phyloP scores from a whole-genome alignment of 2,329 filamentous ascomycete genomes.

The Lasiodiplodia hormozganensis region DNA sequence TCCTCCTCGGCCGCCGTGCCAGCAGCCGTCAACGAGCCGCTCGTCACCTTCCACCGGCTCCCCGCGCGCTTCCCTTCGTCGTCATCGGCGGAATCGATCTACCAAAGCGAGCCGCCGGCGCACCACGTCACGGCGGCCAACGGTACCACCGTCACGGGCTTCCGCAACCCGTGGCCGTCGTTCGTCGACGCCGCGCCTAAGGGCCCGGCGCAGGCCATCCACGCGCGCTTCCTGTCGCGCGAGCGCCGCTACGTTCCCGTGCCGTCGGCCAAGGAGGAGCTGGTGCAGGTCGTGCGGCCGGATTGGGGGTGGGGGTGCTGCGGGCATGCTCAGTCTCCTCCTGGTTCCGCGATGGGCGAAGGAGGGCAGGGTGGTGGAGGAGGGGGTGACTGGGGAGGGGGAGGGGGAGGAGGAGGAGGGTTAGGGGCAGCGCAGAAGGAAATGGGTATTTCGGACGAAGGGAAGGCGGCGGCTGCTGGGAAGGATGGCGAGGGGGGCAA shows the following conservation, averaged over 20 bases:
- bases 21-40: background rate
- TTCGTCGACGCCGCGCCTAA: constrained; percentile 35
- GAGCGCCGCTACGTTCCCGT: constrained; percentile 56
- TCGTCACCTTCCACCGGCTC: constrained; percentile 13
- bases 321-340: background rate
- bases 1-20: background rate
- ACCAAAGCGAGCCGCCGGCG: background rate
- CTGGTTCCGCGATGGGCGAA: background rate
- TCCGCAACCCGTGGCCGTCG: constrained; percentile 60
- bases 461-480: background rate
- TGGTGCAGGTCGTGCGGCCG: constrained; percentile 52
- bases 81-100: background rate
- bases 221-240: constrained; percentile 44
- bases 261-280: constrained; percentile 47
- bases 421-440: constrained; percentile 40
- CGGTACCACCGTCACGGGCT: constrained; percentile 41
- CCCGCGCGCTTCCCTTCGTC: background rate
- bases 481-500: background rate
- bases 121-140: constrained; percentile 37
- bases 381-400: constrained; percentile 32
- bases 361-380: background rate
- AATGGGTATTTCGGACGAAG: constrained; percentile 50
- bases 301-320: constrained; percentile 39
- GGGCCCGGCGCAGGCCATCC: constrained; percentile 39
- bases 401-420: constrained; percentile 43